Conservation (phyloP, 2,329 filamentous ascomycete species). For the Chaetomium strumarium region DNA sequence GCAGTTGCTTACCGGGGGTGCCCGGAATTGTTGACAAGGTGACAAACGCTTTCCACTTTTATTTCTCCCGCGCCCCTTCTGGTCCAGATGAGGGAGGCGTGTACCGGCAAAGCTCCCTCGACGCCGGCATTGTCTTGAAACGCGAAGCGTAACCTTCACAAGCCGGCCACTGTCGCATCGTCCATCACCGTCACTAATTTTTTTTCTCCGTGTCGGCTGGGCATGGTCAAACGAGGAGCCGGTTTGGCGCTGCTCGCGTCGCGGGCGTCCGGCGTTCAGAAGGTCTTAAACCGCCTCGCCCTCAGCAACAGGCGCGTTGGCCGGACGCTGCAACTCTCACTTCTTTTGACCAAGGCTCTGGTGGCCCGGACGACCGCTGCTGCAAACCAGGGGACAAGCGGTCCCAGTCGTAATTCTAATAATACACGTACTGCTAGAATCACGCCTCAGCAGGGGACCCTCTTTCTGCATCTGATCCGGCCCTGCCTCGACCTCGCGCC, state of each 20-base stretch:
- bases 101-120: constrained; percentile 13
- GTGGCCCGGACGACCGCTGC: constrained; percentile 18
- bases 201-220: constrained; percentile 4
- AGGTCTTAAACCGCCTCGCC: constrained; percentile 22
- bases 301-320: constrained; percentile 17
- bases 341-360: constrained; percentile 23
- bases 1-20: not conserved
- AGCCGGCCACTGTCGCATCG: constrained; percentile 25
- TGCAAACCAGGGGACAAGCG: constrained; percentile 4
- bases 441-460: constrained; percentile 19
- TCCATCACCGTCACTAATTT: constrained; percentile 10
- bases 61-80: constrained; percentile 7
- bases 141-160: constrained; percentile 21
- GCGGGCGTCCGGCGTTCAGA: constrained; percentile 15
- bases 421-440: constrained; percentile 15
- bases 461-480: constrained; percentile 18
- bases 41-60: constrained; percentile 9
- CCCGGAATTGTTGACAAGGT: constrained; percentile 1
- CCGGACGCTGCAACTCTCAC: constrained; percentile 17
- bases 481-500: constrained; percentile 20
- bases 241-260: constrained; percentile 18
- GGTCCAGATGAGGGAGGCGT: constrained; percentile 9
- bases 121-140: constrained; percentile 23
- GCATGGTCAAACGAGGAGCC: constrained; percentile 20
- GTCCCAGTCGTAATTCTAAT: constrained; percentile 19